A percentile compares a stretch with the other conserved stretches of the same genome.
These are phyloP conservation scores for Phialophora expanda DNA, from an alignment of 2,329 filamentous ascomycete species.

Conservation along the genomic window DNA sequence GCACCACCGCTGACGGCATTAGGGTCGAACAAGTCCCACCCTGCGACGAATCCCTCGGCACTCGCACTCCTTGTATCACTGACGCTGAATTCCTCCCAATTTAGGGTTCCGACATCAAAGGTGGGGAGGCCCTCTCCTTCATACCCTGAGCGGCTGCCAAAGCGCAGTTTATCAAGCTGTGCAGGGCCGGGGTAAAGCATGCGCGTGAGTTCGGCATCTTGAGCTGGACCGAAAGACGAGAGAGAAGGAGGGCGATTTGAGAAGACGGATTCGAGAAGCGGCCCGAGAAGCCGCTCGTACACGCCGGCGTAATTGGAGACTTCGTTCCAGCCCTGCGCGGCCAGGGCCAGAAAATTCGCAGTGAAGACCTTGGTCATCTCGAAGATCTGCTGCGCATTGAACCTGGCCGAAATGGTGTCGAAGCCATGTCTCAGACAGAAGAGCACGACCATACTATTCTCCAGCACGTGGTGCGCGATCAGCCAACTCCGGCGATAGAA, in stretches of 20 bases:
- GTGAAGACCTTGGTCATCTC: conserved; percentile 45
- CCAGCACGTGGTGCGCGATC: conserved; percentile 40
- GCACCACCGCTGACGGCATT: conserved; percentile 20
- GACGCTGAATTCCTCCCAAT: conserved; percentile 40
- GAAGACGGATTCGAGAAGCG: conserved; percentile 44
- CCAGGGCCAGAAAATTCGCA: conserved; percentile 43
- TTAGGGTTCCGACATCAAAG: conserved; percentile 41
- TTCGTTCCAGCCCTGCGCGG: conserved; percentile 44
- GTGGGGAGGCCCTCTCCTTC: conserved; percentile 48
- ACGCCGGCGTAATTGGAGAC: conserved; percentile 42
- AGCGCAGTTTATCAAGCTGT: conserved; percentile 40
- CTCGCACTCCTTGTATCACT: conserved; percentile 35
- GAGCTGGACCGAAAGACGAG: conserved; percentile 39
- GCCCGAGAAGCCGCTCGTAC: conserved; percentile 42
- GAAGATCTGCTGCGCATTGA: conserved; percentile 42
- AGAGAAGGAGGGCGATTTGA: conserved; percentile 37
- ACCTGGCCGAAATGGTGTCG: conserved; percentile 41
- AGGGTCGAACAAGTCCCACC: conserved; percentile 38
- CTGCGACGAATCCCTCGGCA: conserved; percentile 35
- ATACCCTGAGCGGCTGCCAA: conserved; percentile 36
- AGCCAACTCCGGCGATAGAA: conserved; percentile 41
- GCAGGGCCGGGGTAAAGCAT: conserved; percentile 40
- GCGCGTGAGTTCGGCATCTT: conserved; percentile 40
- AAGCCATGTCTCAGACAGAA: conserved; percentile 44
- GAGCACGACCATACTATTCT: conserved; percentile 42